Percentiles rank a stretch among this genome's conserved stretches.
Evolutionary conservation across 2,329 filamentous ascomycete species (phyloP).

Genomic region (Exserohilum rostratum): DNA sequence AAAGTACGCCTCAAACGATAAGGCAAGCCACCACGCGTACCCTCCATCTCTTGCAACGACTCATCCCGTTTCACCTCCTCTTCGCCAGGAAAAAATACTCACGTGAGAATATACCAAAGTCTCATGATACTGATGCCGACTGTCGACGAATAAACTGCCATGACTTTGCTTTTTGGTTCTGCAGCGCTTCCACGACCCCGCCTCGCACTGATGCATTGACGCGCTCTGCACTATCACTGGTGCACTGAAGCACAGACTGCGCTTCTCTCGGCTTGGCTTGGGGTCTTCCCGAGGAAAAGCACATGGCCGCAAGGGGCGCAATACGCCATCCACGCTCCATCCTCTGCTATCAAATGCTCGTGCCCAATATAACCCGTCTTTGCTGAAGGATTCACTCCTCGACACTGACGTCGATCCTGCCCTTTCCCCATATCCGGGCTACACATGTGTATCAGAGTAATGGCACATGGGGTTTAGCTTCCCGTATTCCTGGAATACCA

Average conservation of each 20-base stretch:
- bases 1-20: slow-evolving; percentile 10
- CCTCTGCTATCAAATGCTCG: too few species aligned
- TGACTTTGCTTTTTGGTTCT: slow-evolving; percentile 11
- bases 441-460: neutral
- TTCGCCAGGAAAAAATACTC: neutral
- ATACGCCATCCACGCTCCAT: neutral
- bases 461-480: too few species aligned
- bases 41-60: neutral
- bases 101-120: neutral
- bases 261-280: slow-evolving; percentile 12
- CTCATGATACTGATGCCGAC: too few species aligned
- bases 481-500: too few species aligned
- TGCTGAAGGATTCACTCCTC: too few species aligned
- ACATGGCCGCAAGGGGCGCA: slow-evolving; percentile 6
- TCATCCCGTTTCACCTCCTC: too few species aligned
- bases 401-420: too few species aligned
- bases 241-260: slow-evolving; percentile 8
- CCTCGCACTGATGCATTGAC: neutral
- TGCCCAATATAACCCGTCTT: too few species aligned
- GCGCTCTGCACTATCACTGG: too few species aligned
- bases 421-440: too few species aligned
- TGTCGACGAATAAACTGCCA: too few species aligned
- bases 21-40: slow-evolving; percentile 18
- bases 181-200: slow-evolving; percentile 9
- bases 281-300: slow-evolving; percentile 2